phyloP scores from a whole-genome alignment of 768 basidiomycete species.

The Russula lepida region DNA sequence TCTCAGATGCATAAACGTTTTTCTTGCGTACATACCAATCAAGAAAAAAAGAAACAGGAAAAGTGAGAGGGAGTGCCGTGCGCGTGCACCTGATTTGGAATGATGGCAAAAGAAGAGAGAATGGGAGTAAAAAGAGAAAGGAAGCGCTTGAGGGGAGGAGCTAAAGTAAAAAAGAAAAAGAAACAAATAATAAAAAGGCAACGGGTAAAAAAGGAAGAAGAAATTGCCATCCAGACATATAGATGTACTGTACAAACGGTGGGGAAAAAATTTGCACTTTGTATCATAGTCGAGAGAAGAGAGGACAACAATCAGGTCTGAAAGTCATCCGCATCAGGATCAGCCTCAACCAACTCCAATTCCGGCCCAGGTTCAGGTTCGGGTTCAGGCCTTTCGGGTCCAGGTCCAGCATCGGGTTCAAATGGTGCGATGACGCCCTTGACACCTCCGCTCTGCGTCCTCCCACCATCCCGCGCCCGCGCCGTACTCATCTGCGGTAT shows the following conservation, averaged over 20 bases:
- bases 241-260: not conserved
- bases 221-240: too few species aligned
- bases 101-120: not conserved
- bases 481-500: slow-evolving; percentile 60
- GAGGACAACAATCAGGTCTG: not conserved
- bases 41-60: not conserved
- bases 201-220: too few species aligned
- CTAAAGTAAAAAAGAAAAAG: not conserved
- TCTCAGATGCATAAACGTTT: not conserved
- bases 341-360: not conserved
- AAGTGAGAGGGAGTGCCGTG: not conserved
- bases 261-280: not conserved
- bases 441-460: slow-evolving; percentile 83
- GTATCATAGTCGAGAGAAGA: not conserved
- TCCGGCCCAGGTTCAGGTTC: not conserved
- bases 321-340: slow-evolving; percentile 29
- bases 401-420: not conserved
- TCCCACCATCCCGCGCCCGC: slow-evolving; percentile 68
- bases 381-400: too few species aligned
- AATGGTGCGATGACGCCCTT: slow-evolving; percentile 50
- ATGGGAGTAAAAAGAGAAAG: not conserved
- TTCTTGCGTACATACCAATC: not conserved
- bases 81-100: not conserved
- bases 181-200: not conserved
- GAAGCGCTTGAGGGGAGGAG: not conserved